Conservation (phyloP, 2,329 filamentous ascomycete genomes). For the Colletotrichum sp. region DNA sequence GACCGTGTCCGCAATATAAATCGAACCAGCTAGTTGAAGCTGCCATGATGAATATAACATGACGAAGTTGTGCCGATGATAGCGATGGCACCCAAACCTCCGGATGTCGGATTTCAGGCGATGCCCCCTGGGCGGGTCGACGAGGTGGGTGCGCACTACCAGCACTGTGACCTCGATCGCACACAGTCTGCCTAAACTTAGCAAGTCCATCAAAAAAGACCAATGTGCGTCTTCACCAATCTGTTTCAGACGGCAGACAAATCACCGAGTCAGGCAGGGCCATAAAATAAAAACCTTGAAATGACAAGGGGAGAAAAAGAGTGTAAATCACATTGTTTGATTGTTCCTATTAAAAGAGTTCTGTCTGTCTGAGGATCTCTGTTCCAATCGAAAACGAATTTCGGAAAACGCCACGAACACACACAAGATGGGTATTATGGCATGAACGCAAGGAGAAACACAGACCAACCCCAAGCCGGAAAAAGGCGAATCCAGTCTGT, state of each 20-base stretch:
- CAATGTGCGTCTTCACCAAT: not conserved
- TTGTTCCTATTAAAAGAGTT: not conserved
- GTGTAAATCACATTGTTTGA: not conserved
- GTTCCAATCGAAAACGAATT: not conserved
- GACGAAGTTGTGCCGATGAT: not conserved
- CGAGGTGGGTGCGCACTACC: not conserved
- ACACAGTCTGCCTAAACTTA: not conserved
- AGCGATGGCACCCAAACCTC: not conserved
- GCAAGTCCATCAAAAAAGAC: not conserved
- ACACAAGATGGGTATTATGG: conserved; percentile 21
- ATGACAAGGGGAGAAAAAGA: not conserved
- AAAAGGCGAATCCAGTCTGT: not conserved
- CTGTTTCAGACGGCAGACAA: not conserved
- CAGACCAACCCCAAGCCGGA: not conserved
- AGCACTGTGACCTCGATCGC: not conserved
- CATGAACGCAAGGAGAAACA: conserved; percentile 12
- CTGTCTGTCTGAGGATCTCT: not conserved
- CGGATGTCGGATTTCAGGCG: not conserved
- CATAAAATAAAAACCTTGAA: not conserved
- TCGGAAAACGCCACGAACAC: conserved; percentile 14
- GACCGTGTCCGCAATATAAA: not conserved
- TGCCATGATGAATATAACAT: not conserved
- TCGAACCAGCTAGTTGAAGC: not conserved
- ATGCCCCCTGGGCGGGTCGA: not conserved
- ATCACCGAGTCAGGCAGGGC: not conserved